Base-by-base conservation (phyloP, 352 stramenopile genomes). In the Pythium aquatile region DNA sequence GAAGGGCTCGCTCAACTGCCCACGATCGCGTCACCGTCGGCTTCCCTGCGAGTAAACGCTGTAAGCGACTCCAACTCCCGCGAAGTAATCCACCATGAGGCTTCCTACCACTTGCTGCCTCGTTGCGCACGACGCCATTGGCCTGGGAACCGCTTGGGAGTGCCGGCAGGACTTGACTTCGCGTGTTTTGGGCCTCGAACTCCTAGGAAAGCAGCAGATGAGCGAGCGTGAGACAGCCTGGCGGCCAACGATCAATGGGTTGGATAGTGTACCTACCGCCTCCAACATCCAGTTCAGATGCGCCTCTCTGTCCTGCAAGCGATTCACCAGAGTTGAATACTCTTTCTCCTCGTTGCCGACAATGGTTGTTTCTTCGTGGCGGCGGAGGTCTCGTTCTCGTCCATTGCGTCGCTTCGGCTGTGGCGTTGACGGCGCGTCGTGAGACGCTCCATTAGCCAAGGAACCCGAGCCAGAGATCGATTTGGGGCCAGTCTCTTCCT, bases 201-300 rank as follows among this genome's bases (percentile, higher is more conserved):
- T 90, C 81, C 80, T 89, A 58, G 17, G 67, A 42, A 16, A 46
- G 6, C 14, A 16, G 3, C 54, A 9, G 55, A 29, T 47, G 56
- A 35, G 35, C 32, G n/a, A 46, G 10, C 16, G 4, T 11, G 44
- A 16, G n/a, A 47, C 1, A 35, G 14, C 20, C 20, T 24, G 20
- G 20, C 20, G 20, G 20, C 20, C 0, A 24, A 24, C 20, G 20
- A 24, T 24, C 20, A 24, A 24, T 24, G 20, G 20, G 20, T 24
- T 24, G 20, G 20, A 24, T 24, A 24, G 42, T 11, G 17, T 5
- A 29, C 70, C 13, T 74, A 89, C 80, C 32, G 78, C 79, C 63
- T 90, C 81, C 0, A 90, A 68, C 77, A 90, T 90, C 79, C 75
- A 87, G 61, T 90, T 85, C 7, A 90, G 72, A 17, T 70, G 74